phyloP scores from a whole-genome alignment of 306 rosid genomes.

The cucumber (Cucumis sativus) region DNA sequence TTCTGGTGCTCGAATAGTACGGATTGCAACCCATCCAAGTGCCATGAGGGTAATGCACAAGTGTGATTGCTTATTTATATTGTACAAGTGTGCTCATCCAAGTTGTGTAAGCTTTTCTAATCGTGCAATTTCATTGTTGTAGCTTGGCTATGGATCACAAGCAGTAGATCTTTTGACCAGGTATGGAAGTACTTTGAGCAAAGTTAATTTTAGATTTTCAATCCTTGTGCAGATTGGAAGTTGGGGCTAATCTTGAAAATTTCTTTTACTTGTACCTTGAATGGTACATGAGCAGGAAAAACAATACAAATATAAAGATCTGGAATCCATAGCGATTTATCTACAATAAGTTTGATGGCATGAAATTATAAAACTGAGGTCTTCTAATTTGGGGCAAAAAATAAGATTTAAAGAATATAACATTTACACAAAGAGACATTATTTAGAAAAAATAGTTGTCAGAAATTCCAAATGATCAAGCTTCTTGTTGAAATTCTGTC shows the following conservation, averaged over 20 bases:
- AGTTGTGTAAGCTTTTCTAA: constrained; percentile 3
- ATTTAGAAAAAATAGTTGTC: not conserved
- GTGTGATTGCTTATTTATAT: not conserved
- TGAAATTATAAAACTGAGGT: not conserved
- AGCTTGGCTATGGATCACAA: constrained; percentile 98
- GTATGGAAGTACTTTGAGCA: constrained; percentile 32
- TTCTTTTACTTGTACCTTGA: not conserved
- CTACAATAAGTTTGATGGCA: not conserved
- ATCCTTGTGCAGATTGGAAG: not conserved
- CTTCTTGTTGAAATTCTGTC: not conserved
- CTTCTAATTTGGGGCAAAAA: not conserved
- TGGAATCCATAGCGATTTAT: not conserved
- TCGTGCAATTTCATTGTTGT: constrained; percentile 16
- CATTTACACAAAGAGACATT: not conserved
- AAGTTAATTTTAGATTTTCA: not conserved
- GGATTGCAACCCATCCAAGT: constrained; percentile 95
- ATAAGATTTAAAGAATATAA: not conserved
- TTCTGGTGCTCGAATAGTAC: constrained; percentile 94
- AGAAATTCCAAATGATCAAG: not conserved
- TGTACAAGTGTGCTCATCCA: constrained; percentile 10
- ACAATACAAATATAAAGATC: not conserved
- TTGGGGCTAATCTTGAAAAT: not conserved
- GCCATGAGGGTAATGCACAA: constrained; percentile 60
- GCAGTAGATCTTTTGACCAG: constrained; percentile 88
- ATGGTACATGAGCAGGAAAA: not conserved